Conservation (phyloP, 345 rosid genomes). For the Populus euphratica region DNA sequence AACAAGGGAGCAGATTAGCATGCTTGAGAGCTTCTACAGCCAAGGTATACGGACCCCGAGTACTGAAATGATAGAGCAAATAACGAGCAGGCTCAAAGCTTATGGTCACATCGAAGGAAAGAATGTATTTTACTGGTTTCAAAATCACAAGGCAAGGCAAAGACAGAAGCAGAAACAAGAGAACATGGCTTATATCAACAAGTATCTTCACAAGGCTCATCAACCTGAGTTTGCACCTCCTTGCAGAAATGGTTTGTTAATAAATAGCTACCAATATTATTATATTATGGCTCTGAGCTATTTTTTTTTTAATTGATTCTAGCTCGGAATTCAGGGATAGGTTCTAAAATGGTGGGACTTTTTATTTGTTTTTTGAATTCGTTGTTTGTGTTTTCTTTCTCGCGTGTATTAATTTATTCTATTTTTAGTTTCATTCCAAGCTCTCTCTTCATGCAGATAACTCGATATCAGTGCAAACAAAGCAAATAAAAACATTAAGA, state of each 20-base stretch:
- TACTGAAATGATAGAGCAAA: constrained; percentile 89
- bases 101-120: constrained; percentile 95
- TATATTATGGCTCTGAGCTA: neutral
- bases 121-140: constrained; percentile 97
- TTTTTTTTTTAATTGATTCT: neutral
- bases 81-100: constrained; percentile 61
- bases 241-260: constrained; percentile 47
- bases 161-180: constrained; percentile 89
- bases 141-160: constrained; percentile 93
- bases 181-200: constrained; percentile 51
- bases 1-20: constrained; percentile 73
- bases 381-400: neutral
- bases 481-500: neutral
- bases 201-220: constrained; percentile 36
- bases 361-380: constrained; percentile 3
- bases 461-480: constrained; percentile 20
- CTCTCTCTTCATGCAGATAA: constrained; percentile 38
- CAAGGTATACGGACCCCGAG: constrained; percentile 85
- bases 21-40: constrained; percentile 65
- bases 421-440: constrained; percentile 12
- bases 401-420: neutral
- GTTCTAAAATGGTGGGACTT: neutral
- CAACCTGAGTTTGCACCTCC: constrained; percentile 35
- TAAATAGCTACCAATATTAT: neutral
- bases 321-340: neutral